Evolutionary conservation across 2,329 filamentous ascomycete species (phyloP).

Genomic region (Elsinoe ampelina): DNA sequence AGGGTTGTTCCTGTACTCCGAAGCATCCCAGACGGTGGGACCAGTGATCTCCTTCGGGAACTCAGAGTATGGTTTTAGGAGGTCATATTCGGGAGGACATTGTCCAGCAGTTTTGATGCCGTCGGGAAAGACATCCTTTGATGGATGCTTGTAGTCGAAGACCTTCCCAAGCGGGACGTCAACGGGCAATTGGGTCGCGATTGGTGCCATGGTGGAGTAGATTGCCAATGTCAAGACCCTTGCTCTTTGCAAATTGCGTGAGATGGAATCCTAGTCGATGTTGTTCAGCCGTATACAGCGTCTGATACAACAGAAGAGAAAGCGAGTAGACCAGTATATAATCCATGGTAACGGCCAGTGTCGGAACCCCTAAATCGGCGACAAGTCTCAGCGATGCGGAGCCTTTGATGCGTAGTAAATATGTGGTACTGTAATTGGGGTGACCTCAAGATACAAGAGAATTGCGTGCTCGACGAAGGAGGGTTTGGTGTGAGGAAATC

Average conservation of each 20-base stretch:
- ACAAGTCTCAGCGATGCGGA: neutral
- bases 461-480: slow-evolving; percentile 13
- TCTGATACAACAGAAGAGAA: slow-evolving; percentile 18
- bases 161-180: slow-evolving; percentile 13
- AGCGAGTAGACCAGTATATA: slow-evolving; percentile 20
- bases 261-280: slow-evolving; percentile 15
- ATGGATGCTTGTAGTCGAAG: slow-evolving; percentile 24
- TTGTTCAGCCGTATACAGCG: slow-evolving; percentile 16
- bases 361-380: slow-evolving; percentile 2
- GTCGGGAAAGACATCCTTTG: slow-evolving; percentile 50
- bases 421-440: slow-evolving; percentile 5
- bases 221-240: slow-evolving; percentile 15
- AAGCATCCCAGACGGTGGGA: slow-evolving; percentile 61
- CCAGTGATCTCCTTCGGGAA: slow-evolving; percentile 65
- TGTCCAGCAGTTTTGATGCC: slow-evolving; percentile 63
- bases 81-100: slow-evolving; percentile 57
- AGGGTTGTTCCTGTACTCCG: slow-evolving; percentile 53
- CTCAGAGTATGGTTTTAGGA: slow-evolving; percentile 55
- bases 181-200: slow-evolving; percentile 17
- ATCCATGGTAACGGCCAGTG: slow-evolving; percentile 15
- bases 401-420: slow-evolving; percentile 6
- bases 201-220: slow-evolving; percentile 16
- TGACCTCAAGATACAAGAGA: slow-evolving; percentile 11
- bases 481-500: neutral
- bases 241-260: slow-evolving; percentile 16